A percentile compares a stretch with the other conserved stretches of the same genome.
Conservation (phyloP, 441 rosid species). For the Eutrema salsugineum region DNA sequence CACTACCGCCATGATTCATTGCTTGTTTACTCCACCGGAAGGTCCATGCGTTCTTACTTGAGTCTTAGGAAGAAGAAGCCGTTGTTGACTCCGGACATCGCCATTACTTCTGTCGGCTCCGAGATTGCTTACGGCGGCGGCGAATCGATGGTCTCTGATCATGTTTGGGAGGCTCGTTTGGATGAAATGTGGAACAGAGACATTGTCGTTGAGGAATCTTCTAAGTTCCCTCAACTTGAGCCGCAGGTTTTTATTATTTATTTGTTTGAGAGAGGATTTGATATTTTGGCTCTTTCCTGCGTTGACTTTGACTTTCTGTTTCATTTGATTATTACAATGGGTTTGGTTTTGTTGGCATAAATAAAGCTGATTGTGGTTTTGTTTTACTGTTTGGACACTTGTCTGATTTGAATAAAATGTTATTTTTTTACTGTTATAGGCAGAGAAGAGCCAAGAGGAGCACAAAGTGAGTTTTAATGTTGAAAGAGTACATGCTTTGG, state of each 20-base stretch:
- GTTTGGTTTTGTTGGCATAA: neutral
- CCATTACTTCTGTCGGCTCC: constrained; percentile 67
- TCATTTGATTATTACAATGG: no score
- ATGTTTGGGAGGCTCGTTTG: constrained; percentile 45
- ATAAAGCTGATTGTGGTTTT: neutral
- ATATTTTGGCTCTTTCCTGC: neutral
- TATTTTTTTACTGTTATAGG: constrained; percentile 37
- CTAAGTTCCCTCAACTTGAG: constrained; percentile 51
- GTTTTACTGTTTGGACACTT: neutral
- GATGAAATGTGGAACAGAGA: constrained; percentile 48
- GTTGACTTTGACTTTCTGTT: constrained; percentile 8
- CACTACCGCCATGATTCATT: constrained; percentile 67
- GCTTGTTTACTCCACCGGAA: constrained; percentile 80
- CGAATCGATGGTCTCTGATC: constrained; percentile 44
- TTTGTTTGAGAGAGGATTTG: no score
- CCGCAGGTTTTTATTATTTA: constrained; percentile 48
- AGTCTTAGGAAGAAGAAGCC: constrained; percentile 65
- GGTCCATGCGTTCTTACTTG: constrained; percentile 61
- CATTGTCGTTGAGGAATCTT: constrained; percentile 47
- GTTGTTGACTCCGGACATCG: constrained; percentile 58
- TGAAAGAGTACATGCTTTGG: constrained; percentile 40
- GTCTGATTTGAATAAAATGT: neutral
- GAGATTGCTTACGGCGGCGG: constrained; percentile 63
- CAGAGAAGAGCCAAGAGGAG: constrained; percentile 49
- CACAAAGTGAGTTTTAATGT: constrained; percentile 63